Base-by-base conservation (phyloP, 441 rosid species). In the Croton setiger region DNA sequence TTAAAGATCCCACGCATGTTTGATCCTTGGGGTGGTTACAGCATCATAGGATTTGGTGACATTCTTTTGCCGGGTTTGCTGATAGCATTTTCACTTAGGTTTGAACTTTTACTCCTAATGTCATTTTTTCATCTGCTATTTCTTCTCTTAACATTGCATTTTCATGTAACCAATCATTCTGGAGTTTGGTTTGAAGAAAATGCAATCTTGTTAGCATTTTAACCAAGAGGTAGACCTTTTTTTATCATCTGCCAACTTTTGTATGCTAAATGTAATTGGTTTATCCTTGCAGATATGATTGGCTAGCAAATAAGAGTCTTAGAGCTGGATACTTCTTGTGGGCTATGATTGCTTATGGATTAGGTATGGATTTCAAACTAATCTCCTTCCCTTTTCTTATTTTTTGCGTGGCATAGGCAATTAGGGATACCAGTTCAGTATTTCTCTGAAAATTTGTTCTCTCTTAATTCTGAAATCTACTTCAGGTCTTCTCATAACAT, bases 341-440 rank as follows among this genome's bases (percentile, higher is more conserved):
- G 89, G 86, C 96, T 72, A 87, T 94, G 97, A 72, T 86, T 68
- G 98, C 98, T 58, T 94, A 94, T 75, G 95, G 99, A 70, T 84
- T 90, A 71, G 98, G 99, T 92, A 76, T 59, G 80, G 43, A 70
- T 63, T 49, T 60, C 63, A 15, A 58, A 11, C 37, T 21, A 63
- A 23, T 43, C 43, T 59, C 17, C 61, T 17, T 67, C 72, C 53
- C 2, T 43, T 56, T 14, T 43, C 13, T 8, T 43, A 17, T n/a
- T 3, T 15, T 36, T 20, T 27, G 3, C 0, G 7, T 43, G 6
- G 51, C 20, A 20, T 43, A 21, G 21, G 31, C 31, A 27, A 27
- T 27, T 27, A 0, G 31, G 31, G 1, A 27, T 27, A 4, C 31
- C 21, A 13, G 43, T 39, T 39, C 10, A 1, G 47, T 17, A n/a